These are phyloP conservation scores for Scleroderma citrinum DNA, from an alignment of 768 basidiomycete genomes.

Conservation along the genomic window DNA sequence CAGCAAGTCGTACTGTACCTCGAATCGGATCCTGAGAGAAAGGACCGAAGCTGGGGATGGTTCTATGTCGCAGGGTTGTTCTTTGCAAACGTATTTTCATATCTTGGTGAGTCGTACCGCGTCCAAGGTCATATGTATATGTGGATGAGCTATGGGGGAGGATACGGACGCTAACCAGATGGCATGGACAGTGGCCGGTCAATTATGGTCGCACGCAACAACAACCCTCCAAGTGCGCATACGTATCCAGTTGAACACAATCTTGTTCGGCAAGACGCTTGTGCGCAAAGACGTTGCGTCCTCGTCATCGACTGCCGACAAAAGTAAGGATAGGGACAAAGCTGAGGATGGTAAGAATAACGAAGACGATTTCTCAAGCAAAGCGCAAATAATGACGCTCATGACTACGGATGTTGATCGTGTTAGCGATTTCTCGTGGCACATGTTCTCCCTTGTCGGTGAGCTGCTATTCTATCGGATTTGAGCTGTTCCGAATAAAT, in stretches of 20 bases:
- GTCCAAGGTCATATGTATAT: neutral
- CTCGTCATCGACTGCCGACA: constrained; percentile 34
- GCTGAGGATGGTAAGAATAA: constrained; percentile 13
- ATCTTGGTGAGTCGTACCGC: constrained; percentile 33
- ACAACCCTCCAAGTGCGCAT: constrained; percentile 67
- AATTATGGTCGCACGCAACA: constrained; percentile 66
- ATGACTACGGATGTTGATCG: constrained; percentile 95
- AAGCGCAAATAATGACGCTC: constrained; percentile 86
- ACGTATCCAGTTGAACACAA: constrained; percentile 74
- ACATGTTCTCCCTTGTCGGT: constrained; percentile 72
- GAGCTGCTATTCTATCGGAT: constrained; percentile 11
- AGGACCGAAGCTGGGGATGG: constrained; percentile 67
- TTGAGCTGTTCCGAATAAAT: neutral
- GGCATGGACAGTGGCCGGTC: constrained; percentile 47
- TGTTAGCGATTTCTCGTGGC: constrained; percentile 79
- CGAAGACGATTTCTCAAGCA: constrained; percentile 59
- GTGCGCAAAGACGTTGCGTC: constrained; percentile 81
- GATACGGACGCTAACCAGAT: constrained; percentile 3
- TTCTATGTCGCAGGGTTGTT: constrained; percentile 55
- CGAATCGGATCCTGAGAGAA: constrained; percentile 53
- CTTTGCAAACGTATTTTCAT: constrained; percentile 35
- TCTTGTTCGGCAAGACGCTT: constrained; percentile 80
- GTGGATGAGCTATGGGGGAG: neutral
- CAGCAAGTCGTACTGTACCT: constrained; percentile 56
- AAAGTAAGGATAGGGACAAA: constrained; percentile 17